Evolutionary conservation across 108 stramenopile genomes (phyloP).

Genomic region (Cyclotella baltica): DNA sequence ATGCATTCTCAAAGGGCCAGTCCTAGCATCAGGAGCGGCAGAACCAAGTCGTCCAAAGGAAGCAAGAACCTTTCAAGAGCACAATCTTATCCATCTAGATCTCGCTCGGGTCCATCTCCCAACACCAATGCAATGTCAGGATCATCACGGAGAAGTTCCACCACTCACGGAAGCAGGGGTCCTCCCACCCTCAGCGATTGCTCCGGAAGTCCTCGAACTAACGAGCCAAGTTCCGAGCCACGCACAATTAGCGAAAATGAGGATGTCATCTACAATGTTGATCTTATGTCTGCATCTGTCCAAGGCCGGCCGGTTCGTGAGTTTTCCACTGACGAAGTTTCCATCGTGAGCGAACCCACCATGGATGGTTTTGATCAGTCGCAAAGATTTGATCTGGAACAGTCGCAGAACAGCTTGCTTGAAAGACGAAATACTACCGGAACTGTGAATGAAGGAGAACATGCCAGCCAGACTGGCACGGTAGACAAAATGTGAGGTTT

Average conservation of each 20-base stretch:
- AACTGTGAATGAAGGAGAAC: background rate
- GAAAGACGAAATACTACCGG: background rate
- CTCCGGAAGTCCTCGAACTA: background rate
- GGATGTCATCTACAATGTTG: background rate
- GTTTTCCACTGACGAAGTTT: background rate
- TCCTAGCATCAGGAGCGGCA: background rate
- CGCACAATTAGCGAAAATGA: background rate
- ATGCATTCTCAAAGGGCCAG: slow-evolving; percentile 1
- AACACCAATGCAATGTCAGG: background rate
- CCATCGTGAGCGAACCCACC: slow-evolving; percentile 9
- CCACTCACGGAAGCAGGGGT: slow-evolving; percentile 10
- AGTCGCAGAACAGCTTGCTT: background rate
- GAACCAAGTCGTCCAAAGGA: background rate
- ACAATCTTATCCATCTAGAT: slow-evolving; percentile 1
- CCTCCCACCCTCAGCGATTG: slow-evolving; percentile 20
- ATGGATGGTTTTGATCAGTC: slow-evolving; percentile 8
- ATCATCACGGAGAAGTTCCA: background rate
- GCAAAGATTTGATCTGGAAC: slow-evolving; percentile 1
- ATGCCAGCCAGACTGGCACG: background rate
- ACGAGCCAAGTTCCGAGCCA: background rate
- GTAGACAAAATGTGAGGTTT: slow-evolving; percentile 14
- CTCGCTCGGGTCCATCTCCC: background rate
- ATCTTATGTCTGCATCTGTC: background rate
- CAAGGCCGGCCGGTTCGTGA: background rate
- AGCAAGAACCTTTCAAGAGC: background rate